phyloP scores from a whole-genome alignment of 1,284 basidiomycete species.

The Leucoagaricus sp. region DNA sequence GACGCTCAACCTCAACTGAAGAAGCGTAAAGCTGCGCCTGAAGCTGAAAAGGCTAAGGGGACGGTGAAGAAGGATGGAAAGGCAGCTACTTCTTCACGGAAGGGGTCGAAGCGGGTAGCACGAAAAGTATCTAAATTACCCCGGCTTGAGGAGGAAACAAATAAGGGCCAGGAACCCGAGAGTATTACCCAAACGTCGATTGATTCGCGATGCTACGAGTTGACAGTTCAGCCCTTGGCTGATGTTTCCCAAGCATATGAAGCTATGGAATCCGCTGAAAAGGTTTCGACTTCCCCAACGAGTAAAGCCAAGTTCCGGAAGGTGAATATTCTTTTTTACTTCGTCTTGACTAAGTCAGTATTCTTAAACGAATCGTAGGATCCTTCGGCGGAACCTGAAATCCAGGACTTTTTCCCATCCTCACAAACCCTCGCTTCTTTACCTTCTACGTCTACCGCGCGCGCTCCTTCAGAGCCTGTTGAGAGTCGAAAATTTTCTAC shows the following conservation, averaged over 20 bases:
- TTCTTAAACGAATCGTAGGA: conserved; percentile 36
- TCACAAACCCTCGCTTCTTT: conserved; percentile 29
- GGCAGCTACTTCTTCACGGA: conserved; percentile 31
- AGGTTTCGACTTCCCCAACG: conserved; percentile 41
- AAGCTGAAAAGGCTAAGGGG: conserved; percentile 30
- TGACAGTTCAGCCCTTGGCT: conserved; percentile 34
- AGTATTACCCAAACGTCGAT: conserved; percentile 32
- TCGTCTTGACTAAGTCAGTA: conserved; percentile 15
- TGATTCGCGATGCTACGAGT: conserved; percentile 33
- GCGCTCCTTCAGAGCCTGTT: conserved; percentile 25
- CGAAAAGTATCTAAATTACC: conserved; percentile 42
- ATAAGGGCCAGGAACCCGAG: conserved; percentile 20
- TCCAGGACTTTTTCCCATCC: conserved; percentile 55
- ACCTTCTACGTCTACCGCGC: conserved; percentile 24
- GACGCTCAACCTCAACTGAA: conserved; percentile 47
- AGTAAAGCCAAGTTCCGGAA: conserved; percentile 37
- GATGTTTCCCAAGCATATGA: conserved; percentile 34
- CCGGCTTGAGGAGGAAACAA: conserved; percentile 36
- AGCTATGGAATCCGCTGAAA: conserved; percentile 31
- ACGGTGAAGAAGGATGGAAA: conserved; percentile 37
- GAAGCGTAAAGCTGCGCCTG: conserved; percentile 54
- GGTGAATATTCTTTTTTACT: conserved; percentile 33
- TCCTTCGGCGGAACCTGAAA: conserved; percentile 49
- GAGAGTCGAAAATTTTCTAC: conserved; percentile 54
- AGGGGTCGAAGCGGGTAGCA: conserved; percentile 31